phyloP scores from a whole-genome alignment of 805 yeast genomes.

The Hanseniaspora thailandica region DNA sequence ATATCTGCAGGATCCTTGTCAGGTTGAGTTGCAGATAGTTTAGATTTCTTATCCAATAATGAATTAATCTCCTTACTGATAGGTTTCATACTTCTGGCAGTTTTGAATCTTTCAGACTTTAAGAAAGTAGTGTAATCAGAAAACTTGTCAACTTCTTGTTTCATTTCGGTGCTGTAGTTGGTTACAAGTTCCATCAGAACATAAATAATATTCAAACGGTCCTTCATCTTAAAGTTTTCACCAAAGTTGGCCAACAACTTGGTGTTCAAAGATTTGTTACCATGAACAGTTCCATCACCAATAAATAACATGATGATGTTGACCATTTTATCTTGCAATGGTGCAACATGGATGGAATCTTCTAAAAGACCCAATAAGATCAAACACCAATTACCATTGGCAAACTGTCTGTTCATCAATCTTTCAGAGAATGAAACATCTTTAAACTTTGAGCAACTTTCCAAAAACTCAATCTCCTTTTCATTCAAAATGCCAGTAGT shows the following conservation, averaged over 20 bases:
- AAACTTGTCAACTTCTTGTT: constrained; percentile 19
- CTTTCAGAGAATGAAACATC: constrained; percentile 68
- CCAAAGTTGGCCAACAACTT: constrained; percentile 43
- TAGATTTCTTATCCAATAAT: constrained; percentile 17
- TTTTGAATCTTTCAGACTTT: constrained; percentile 27
- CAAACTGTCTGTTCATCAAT: constrained; percentile 58
- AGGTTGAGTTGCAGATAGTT: too few species aligned
- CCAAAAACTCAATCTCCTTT: constrained; percentile 23
- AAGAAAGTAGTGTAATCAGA: background rate
- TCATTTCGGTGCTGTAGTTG: constrained; percentile 27
- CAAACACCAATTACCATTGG: constrained; percentile 78
- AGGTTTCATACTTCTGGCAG: constrained; percentile 22
- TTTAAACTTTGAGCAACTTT: constrained; percentile 41
- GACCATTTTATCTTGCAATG: constrained; percentile 30
- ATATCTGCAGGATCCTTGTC: constrained; percentile 17
- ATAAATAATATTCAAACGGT: constrained; percentile 46
- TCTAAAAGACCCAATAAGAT: constrained; percentile 59
- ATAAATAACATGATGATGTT: constrained; percentile 44
- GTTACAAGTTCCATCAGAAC: constrained; percentile 50
- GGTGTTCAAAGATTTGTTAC: constrained; percentile 31
- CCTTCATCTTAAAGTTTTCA: constrained; percentile 37
- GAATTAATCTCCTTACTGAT: background rate
- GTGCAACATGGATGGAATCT: constrained; percentile 25
- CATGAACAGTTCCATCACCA: constrained; percentile 30
- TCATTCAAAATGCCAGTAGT: constrained; percentile 16